phyloP scores from a whole-genome alignment of 352 stramenopile species.

The Ophiocytium majus region DNA sequence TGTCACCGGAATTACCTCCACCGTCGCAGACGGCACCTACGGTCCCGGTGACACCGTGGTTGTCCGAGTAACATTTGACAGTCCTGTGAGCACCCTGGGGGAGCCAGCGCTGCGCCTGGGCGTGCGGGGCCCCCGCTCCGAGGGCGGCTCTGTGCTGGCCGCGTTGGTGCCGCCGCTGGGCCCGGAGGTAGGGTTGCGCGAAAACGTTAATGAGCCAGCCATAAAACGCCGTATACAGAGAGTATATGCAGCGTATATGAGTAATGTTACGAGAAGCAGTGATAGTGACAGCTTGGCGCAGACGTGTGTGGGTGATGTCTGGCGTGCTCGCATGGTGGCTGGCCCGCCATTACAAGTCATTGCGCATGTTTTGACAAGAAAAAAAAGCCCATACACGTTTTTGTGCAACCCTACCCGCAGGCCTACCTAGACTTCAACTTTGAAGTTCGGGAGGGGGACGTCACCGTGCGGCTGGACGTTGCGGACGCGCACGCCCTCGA shows the following conservation, averaged over 20 bases:
- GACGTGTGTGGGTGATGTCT: too few relatives aligned
- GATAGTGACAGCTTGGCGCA: too few relatives aligned
- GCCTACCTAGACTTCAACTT: slow-evolving; percentile 38
- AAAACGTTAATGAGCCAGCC: too few relatives aligned
- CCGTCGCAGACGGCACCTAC: slow-evolving; percentile 29
- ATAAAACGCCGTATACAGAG: too few relatives aligned
- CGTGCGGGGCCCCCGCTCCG: slow-evolving; percentile 22
- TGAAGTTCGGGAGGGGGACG: slow-evolving; percentile 31
- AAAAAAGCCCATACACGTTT: too few relatives aligned
- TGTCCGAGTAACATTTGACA: slow-evolving; percentile 32
- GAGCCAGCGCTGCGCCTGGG: slow-evolving; percentile 37
- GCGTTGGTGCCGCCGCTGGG: not conserved
- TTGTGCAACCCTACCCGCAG: too few relatives aligned
- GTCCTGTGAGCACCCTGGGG: slow-evolving; percentile 30
- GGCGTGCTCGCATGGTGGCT: too few relatives aligned
- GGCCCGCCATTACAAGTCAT: too few relatives aligned
- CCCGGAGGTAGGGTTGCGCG: too few relatives aligned
- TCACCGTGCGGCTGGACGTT: slow-evolving; percentile 26
- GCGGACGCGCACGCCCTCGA: slow-evolving; percentile 43
- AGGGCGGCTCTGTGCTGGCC: slow-evolving; percentile 18
- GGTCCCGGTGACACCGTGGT: slow-evolving; percentile 37
- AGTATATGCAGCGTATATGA: too few relatives aligned
- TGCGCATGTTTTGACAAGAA: too few relatives aligned
- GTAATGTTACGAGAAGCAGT: too few relatives aligned
- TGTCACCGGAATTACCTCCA: slow-evolving; percentile 33